Evolutionary conservation across 169 alveolate species (phyloP).

Genomic region (Cryptosporidium bovis): DNA sequence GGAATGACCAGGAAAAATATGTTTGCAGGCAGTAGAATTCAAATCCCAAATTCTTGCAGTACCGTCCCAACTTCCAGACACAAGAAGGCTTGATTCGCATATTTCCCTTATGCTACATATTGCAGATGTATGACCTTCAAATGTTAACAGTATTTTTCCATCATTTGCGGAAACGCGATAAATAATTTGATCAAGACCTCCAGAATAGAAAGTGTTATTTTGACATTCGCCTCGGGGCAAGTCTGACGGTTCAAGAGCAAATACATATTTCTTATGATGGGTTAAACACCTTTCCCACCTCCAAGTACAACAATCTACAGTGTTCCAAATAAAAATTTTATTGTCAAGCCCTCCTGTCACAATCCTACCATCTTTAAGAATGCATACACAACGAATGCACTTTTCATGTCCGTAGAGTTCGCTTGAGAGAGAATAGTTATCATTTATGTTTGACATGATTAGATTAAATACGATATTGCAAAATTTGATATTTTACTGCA

Average conservation of each 20-base stretch:
- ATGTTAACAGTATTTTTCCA: slow-evolving; percentile 4
- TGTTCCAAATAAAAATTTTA: slow-evolving; percentile 44
- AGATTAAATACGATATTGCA: too few relatives aligned
- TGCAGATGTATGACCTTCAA: slow-evolving; percentile 60
- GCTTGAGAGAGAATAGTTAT: slow-evolving; percentile 11
- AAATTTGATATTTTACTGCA: too few relatives aligned
- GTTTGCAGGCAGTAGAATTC: slow-evolving; percentile 2
- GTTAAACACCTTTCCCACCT: neutral
- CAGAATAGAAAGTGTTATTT: slow-evolving; percentile 21
- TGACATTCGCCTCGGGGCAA: neutral
- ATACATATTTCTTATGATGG: slow-evolving; percentile 40
- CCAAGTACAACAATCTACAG: neutral
- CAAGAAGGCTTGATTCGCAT: neutral
- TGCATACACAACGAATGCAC: slow-evolving; percentile 49
- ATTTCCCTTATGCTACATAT: slow-evolving; percentile 28
- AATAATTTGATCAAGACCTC: slow-evolving; percentile 57
- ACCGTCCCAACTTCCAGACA: slow-evolving; percentile 74
- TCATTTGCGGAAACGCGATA: slow-evolving; percentile 52
- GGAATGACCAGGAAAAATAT: slow-evolving; percentile 11
- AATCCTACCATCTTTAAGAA: slow-evolving; percentile 38
- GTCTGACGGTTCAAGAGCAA: slow-evolving; percentile 48
- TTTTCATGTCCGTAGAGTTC: slow-evolving; percentile 56
- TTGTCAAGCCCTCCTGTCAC: slow-evolving; percentile 67
- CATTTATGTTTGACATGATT: neutral
- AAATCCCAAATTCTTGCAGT: slow-evolving; percentile 66